These are phyloP conservation scores for Ophiostoma himal-ulmi DNA, from an alignment of 2,329 filamentous ascomycete genomes.

Conservation along the genomic window DNA sequence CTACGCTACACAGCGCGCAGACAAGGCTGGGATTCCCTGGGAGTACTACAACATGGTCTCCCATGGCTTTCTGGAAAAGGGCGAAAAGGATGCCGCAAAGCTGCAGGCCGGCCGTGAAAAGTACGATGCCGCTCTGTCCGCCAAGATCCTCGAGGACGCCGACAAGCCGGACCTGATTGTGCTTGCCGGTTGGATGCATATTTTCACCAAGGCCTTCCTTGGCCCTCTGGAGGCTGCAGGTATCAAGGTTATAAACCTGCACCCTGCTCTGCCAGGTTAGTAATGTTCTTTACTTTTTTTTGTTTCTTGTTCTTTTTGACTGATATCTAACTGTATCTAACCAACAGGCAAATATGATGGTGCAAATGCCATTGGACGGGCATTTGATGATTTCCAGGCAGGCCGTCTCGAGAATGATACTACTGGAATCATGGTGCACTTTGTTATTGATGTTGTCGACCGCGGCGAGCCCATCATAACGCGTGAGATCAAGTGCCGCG, in stretches of 20 bases:
- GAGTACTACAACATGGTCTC: conserved; percentile 76
- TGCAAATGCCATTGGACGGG: conserved; percentile 68
- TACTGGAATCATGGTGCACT: conserved; percentile 86
- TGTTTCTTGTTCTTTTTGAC: not conserved
- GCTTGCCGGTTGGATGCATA: conserved; percentile 83
- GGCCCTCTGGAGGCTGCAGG: conserved; percentile 56
- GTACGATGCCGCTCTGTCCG: conserved; percentile 71
- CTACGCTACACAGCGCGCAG: conserved; percentile 38
- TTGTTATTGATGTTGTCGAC: conserved; percentile 76
- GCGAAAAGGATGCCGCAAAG: conserved; percentile 54
- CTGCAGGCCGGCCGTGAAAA: conserved; percentile 53
- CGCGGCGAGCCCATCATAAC: conserved; percentile 68
- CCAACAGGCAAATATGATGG: conserved; percentile 65
- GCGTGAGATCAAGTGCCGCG: conserved; percentile 59
- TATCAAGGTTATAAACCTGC: conserved; percentile 73
- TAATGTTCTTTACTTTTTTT: not conserved
- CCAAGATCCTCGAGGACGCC: conserved; percentile 49
- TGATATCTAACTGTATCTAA: not conserved
- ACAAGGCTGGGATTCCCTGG: conserved; percentile 58
- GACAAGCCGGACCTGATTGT: conserved; percentile 65
- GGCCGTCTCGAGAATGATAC: conserved; percentile 58
- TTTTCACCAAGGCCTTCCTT: conserved; percentile 65
- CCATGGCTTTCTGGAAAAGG: conserved; percentile 56
- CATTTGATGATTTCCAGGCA: conserved; percentile 64
- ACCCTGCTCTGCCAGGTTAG: conserved; percentile 64